Evolutionary conservation across 2,329 filamentous ascomycete genomes (phyloP).

Genomic region (Ceratocystiopsis brevicomis): DNA sequence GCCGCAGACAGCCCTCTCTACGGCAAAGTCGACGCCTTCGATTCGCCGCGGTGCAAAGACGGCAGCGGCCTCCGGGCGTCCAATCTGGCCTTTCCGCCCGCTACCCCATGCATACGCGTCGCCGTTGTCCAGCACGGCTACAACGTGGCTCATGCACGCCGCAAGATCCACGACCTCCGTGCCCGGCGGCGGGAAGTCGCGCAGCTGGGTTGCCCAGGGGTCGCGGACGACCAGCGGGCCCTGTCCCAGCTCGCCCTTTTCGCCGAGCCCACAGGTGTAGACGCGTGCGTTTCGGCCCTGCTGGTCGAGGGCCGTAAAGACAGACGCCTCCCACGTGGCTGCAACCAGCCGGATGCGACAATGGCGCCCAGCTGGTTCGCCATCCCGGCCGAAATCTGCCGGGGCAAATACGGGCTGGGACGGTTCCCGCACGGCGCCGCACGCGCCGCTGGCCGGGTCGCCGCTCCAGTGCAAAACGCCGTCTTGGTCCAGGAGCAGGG

Average conservation of each 20-base stretch:
- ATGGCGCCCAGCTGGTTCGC: neutral
- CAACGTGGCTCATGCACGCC: constrained; percentile 60
- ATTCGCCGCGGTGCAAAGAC: constrained; percentile 44
- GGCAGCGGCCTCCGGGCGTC: constrained; percentile 32
- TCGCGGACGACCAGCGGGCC: constrained; percentile 32
- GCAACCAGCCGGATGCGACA: constrained; percentile 28
- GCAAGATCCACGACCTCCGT: constrained; percentile 44
- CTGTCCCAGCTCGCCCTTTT: constrained; percentile 55
- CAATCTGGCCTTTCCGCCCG: constrained; percentile 69
- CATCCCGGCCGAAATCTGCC: too few species aligned
- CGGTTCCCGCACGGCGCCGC: constrained; percentile 21
- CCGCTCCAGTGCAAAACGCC: constrained; percentile 49
- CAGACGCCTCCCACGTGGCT: constrained; percentile 62
- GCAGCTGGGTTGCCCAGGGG: constrained; percentile 28
- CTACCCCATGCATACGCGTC: constrained; percentile 78
- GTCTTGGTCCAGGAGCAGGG: constrained; percentile 44
- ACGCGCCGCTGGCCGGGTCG: constrained; percentile 34
- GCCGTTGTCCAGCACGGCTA: constrained; percentile 55
- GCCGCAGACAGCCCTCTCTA: constrained; percentile 52
- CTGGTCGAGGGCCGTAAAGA: constrained; percentile 34
- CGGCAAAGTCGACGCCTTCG: constrained; percentile 37
- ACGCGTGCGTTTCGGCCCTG: constrained; percentile 27
- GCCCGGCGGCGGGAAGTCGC: constrained; percentile 42
- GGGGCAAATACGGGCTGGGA: too few species aligned
- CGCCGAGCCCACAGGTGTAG: constrained; percentile 45